These are phyloP conservation scores for Mucor saturninus DNA, from an alignment of 371 early-diverging fungal species.

Conservation along the genomic window DNA sequence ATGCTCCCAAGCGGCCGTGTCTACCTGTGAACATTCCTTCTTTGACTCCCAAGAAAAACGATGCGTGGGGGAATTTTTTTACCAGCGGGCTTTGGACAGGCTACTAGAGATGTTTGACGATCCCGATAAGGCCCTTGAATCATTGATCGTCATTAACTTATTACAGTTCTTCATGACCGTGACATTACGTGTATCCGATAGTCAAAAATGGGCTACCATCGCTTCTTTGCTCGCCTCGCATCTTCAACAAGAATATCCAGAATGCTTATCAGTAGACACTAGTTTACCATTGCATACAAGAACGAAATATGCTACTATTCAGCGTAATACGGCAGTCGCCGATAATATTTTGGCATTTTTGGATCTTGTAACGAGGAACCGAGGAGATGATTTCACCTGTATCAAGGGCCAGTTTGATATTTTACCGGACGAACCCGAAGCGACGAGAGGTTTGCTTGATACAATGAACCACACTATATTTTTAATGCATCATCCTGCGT, in stretches of 20 bases:
- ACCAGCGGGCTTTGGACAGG: slow-evolving; percentile 3
- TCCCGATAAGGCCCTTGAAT: slow-evolving; percentile 17
- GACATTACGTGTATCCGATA: slow-evolving; percentile 9
- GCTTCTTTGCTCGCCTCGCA: neutral
- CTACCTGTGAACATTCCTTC: slow-evolving; percentile 15
- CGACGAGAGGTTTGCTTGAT: neutral
- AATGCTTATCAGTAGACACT: neutral
- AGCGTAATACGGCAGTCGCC: slow-evolving; percentile 7
- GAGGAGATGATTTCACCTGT: neutral
- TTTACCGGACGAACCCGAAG: slow-evolving; percentile 20
- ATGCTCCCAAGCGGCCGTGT: slow-evolving; percentile 5
- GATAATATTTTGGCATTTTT: neutral
- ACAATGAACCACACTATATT: slow-evolving; percentile 10
- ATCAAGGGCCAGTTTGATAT: slow-evolving; percentile 11
- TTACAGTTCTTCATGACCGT: slow-evolving; percentile 10
- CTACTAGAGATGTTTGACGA: slow-evolving; percentile 26
- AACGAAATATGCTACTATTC: slow-evolving; percentile 10
- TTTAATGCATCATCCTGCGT: slow-evolving; percentile 1
- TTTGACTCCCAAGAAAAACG: slow-evolving; percentile 20
- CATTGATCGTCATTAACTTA: slow-evolving; percentile 14
- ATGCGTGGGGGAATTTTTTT: slow-evolving; percentile 24
- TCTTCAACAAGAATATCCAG: slow-evolving; percentile 8
- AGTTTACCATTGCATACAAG: neutral
- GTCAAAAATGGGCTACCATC: slow-evolving; percentile 16
- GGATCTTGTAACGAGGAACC: slow-evolving; percentile 2